Evolutionary conservation across 176 grass and related monocot genomes (phyloP).

Genomic region (Cenchrus purpureus): DNA sequence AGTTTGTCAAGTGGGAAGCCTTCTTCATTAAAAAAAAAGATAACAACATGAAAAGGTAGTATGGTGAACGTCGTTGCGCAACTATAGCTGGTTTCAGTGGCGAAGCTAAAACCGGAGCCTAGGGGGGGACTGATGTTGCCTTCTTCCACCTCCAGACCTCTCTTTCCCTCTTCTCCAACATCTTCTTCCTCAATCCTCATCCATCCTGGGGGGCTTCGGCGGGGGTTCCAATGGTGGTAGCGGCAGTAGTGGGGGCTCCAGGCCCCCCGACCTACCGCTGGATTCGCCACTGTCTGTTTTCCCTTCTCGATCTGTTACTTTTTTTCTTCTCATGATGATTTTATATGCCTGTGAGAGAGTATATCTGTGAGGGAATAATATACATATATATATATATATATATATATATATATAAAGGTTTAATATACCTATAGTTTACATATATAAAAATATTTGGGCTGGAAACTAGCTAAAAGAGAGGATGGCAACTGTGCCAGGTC

Average conservation of each 20-base stretch:
- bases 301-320: not conserved
- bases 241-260: too few relatives aligned
- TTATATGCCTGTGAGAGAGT: not conserved
- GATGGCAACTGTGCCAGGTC: slow-evolving; percentile 18
- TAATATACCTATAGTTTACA: not conserved
- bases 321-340: not conserved
- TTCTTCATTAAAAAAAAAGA: not conserved
- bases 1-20: not conserved
- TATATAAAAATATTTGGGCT: not conserved
- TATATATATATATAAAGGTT: not conserved
- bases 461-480: not conserved
- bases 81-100: not conserved
- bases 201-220: too few relatives aligned
- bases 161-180: too few relatives aligned
- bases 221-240: too few relatives aligned
- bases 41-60: slow-evolving; percentile 6
- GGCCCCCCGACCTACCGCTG: too few relatives aligned
- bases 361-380: not conserved
- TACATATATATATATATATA: not conserved
- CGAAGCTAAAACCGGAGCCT: too few relatives aligned
- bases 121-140: too few relatives aligned
- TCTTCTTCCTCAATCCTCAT: too few relatives aligned
- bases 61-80: not conserved
- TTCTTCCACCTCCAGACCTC: too few relatives aligned
- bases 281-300: too few relatives aligned